Evolutionary conservation across 2,329 filamentous ascomycete genomes (phyloP), one percentile per base, ranked within the genome.

Genomic region (Stachybotrys chlorohalonatus): DNA sequence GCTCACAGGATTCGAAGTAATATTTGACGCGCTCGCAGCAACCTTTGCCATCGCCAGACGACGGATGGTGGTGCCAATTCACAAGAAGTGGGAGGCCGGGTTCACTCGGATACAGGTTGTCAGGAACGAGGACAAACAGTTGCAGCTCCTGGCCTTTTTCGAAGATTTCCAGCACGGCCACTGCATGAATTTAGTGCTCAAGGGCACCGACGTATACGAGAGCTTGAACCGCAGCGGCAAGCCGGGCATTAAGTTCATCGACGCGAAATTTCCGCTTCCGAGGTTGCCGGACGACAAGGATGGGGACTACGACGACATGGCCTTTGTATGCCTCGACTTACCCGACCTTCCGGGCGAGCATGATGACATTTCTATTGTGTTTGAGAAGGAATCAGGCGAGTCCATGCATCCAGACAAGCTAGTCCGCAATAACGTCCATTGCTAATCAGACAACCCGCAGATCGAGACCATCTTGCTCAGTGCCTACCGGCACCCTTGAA

Each of bases 21-120:
- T 87, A 7, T 91, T 86, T 60, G 87, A 90, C 65, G 83, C 84
- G 7, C 71, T 89, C 53, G 90, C 90, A 6, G 76, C 80, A 7
- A 84, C 83, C 0, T 89, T 96, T 68, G 85, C 87, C 55, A 95
- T 96, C 60, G 85, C 91, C 1, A 84, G 91, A 32, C 84, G 89
- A 51, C 83, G 89, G 60, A 94, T 92, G 86, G 89, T 96, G 11
- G 90, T 95, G 15, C 90, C 90, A 0, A 93, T 96, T 60, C 89
- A 95, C 74, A 95, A 96, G 73, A 94, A 94, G 69, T 95, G 90
- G 89, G 90, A 95, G 66, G 89, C 91, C 2, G 83, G 79, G n/a
- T 80, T 79, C 45, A 89, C 89, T 8, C 84, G 92, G 42, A 76
- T 96, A 7, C 91, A 96, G 67, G 78, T 96, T 45, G 83, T 96